Evolutionary conservation across 1,284 basidiomycete species (phyloP).

Genomic region (Veloboletus limbatus): DNA sequence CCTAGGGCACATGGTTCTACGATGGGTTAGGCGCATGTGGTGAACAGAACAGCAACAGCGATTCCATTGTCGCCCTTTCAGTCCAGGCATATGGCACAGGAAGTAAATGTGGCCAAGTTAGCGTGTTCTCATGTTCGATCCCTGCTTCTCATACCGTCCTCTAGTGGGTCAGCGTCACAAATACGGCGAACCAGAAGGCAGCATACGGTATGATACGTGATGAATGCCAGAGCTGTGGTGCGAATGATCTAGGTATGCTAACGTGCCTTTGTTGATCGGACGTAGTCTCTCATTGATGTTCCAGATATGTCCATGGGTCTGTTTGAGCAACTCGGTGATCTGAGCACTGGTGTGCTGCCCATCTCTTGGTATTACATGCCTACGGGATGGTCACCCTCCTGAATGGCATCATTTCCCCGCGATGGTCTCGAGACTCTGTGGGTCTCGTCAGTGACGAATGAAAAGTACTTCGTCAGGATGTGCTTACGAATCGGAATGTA

Average conservation of each 20-base stretch:
- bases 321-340: constrained; percentile 42
- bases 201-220: constrained; percentile 45
- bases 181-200: constrained; percentile 41
- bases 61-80: constrained; percentile 50
- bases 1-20: constrained; percentile 41
- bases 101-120: constrained; percentile 47
- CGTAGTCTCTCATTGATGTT: constrained; percentile 6
- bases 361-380: constrained; percentile 53
- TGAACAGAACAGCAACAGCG: constrained; percentile 34
- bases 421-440: constrained; percentile 7
- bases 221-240: constrained; percentile 45
- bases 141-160: constrained; percentile 9
- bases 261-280: background rate
- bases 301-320: constrained; percentile 55
- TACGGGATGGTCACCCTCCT: constrained; percentile 41
- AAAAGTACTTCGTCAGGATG: constrained; percentile 22
- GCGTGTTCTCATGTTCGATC: constrained; percentile 11
- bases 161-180: constrained; percentile 50
- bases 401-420: background rate
- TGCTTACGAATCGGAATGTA: constrained; percentile 19
- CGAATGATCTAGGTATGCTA: constrained; percentile 45
- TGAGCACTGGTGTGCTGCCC: constrained; percentile 43
- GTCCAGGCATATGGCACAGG: constrained; percentile 42
- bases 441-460: constrained; percentile 8
- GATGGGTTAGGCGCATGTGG: constrained; percentile 52